phyloP scores from a whole-genome alignment of 176 grass and related monocot species.

The Oryza nivara region DNA sequence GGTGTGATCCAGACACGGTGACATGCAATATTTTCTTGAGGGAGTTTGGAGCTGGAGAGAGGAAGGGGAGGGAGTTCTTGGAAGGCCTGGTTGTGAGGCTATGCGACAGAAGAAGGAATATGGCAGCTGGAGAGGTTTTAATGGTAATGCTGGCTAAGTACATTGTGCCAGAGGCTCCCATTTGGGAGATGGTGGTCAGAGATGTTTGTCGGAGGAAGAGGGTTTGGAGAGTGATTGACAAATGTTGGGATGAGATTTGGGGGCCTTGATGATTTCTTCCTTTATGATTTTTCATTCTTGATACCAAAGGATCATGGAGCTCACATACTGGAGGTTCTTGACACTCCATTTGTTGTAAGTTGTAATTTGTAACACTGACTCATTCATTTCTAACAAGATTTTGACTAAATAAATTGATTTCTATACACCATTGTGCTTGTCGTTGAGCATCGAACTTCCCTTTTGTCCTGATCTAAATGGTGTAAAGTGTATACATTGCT shows the following conservation, averaged over 20 bases:
- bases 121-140: conserved; percentile 57
- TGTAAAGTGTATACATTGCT: neutral
- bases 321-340: conserved; percentile 39
- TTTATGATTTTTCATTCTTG: conserved; percentile 26
- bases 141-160: conserved; percentile 78
- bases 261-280: conserved; percentile 43
- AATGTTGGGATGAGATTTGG: conserved; percentile 83
- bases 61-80: conserved; percentile 68
- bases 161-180: conserved; percentile 53
- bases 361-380: conserved; percentile 51
- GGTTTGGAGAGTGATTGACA: conserved; percentile 55
- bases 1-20: conserved; percentile 73
- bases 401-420: conserved; percentile 51
- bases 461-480: conserved; percentile 3
- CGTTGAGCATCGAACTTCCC: neutral
- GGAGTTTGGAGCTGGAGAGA: conserved; percentile 42
- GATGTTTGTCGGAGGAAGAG: conserved; percentile 54
- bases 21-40: conserved; percentile 84
- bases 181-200: conserved; percentile 65
- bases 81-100: conserved; percentile 74
- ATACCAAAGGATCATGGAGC: conserved; percentile 6
- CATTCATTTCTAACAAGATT: conserved; percentile 47
- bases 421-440: neutral
- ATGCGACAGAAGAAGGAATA: conserved; percentile 63
- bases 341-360: conserved; percentile 51